Evolutionary conservation across 2,329 filamentous ascomycete species (phyloP).

Genomic region (Lachnellula cervina): DNA sequence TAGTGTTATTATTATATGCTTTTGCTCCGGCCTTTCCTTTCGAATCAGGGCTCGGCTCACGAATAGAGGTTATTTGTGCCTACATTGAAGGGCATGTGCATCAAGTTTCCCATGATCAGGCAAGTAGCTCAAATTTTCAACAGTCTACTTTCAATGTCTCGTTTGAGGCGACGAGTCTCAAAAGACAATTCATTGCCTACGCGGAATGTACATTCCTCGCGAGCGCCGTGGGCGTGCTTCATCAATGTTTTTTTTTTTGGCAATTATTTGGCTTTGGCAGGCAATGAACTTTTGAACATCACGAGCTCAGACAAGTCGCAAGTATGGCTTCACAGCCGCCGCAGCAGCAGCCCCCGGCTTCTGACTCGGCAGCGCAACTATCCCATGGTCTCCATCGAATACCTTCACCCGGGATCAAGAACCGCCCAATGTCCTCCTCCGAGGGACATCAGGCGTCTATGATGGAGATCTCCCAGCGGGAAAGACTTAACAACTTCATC

Average conservation of each 20-base stretch:
- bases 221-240: background rate
- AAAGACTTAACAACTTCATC: background rate
- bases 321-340: background rate
- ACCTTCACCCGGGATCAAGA: background rate
- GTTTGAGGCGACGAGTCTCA: background rate
- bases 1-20: no score
- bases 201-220: background rate
- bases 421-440: background rate
- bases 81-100: no score
- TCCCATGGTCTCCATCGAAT: background rate
- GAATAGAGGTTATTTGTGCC: no score
- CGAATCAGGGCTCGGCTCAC: no score
- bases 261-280: background rate
- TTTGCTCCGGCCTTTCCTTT: no score
- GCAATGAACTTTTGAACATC: background rate
- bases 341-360: no score
- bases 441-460: background rate
- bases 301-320: background rate
- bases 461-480: background rate
- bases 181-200: background rate
- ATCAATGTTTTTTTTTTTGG: no score
- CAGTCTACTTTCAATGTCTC: background rate
- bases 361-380: background rate
- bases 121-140: no score
- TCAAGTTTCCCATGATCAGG: no score